phyloP scores from a whole-genome alignment of 768 basidiomycete species.

The Cantharellus cinnabarinus region DNA sequence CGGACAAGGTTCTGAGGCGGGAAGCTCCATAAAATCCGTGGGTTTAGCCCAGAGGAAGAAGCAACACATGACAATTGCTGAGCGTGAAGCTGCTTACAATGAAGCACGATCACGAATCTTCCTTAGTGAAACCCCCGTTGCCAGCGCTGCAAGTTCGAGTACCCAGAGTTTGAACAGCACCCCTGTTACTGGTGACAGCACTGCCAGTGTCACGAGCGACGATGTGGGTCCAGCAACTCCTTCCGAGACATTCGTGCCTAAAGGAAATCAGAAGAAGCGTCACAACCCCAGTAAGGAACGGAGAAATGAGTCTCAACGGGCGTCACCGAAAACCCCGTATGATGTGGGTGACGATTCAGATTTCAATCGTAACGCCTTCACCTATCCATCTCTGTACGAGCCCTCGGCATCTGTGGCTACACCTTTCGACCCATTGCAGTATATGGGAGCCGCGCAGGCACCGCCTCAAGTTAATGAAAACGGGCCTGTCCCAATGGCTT shows the following conservation, averaged over 20 bases:
- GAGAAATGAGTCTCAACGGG: constrained; percentile 26
- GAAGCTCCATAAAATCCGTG: constrained; percentile 12
- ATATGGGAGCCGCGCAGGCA: neutral
- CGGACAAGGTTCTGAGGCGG: constrained; percentile 3
- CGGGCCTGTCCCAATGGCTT: neutral
- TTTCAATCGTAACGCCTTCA: constrained; percentile 21
- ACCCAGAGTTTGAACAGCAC: neutral
- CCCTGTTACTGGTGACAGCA: neutral
- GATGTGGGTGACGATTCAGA: constrained; percentile 44
- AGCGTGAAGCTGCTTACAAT: constrained; percentile 78
- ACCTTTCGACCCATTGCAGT: neutral
- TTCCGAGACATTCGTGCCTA: constrained; percentile 43
- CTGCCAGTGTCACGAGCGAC: constrained; percentile 27
- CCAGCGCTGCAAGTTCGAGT: constrained; percentile 21
- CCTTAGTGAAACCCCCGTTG: constrained; percentile 8
- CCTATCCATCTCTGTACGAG: constrained; percentile 55
- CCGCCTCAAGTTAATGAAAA: neutral
- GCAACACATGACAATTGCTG: constrained; percentile 60
- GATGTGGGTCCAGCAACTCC: constrained; percentile 47
- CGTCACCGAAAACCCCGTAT: constrained; percentile 40
- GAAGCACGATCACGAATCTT: constrained; percentile 74
- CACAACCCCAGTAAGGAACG: constrained; percentile 20
- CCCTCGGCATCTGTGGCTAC: constrained; percentile 15
- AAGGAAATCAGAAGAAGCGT: neutral
- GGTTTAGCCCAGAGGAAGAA: constrained; percentile 19